Evolutionary conservation across 2,329 filamentous ascomycete species (phyloP).

Genomic region (Tothia fuscella): DNA sequence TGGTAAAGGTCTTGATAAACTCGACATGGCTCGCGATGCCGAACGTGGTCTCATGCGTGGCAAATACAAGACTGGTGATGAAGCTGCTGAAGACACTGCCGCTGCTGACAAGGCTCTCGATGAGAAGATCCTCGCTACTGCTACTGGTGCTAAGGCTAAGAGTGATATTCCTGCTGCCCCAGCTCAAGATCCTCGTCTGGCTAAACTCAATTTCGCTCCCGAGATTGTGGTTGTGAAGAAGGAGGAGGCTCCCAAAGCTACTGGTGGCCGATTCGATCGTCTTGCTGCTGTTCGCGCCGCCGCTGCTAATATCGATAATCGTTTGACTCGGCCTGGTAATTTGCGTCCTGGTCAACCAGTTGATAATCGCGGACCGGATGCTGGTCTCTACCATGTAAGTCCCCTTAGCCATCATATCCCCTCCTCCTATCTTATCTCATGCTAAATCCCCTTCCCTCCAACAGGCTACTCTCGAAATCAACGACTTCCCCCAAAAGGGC

Average conservation of each 20-base stretch:
- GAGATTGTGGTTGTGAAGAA: slow-evolving; percentile 59
- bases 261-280: slow-evolving; percentile 45
- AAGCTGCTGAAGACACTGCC: slow-evolving; percentile 53
- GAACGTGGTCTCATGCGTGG: slow-evolving; percentile 46
- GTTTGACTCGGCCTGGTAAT: slow-evolving; percentile 78
- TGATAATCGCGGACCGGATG: slow-evolving; percentile 96
- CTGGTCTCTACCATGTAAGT: slow-evolving; percentile 92
- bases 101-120: slow-evolving; percentile 61
- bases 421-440: too few species aligned
- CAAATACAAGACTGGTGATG: background rate
- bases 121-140: slow-evolving; percentile 8
- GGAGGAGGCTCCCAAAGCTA: slow-evolving; percentile 44
- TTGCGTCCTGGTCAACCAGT: slow-evolving; percentile 44
- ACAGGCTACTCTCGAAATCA: slow-evolving; percentile 96
- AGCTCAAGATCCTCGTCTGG: background rate
- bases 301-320: slow-evolving; percentile 79
- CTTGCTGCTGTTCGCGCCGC: slow-evolving; percentile 56
- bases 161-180: too few species aligned
- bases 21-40: slow-evolving; percentile 83
- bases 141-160: slow-evolving; percentile 2
- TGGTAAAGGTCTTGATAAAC: slow-evolving; percentile 81
- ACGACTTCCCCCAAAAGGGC: slow-evolving; percentile 97
- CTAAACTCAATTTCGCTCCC: slow-evolving; percentile 41
- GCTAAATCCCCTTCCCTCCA: too few species aligned
- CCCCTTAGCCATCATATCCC: too few species aligned